phyloP scores from a whole-genome alignment of 495 filamentous ascomycete genomes.

The Penicillium herquei region DNA sequence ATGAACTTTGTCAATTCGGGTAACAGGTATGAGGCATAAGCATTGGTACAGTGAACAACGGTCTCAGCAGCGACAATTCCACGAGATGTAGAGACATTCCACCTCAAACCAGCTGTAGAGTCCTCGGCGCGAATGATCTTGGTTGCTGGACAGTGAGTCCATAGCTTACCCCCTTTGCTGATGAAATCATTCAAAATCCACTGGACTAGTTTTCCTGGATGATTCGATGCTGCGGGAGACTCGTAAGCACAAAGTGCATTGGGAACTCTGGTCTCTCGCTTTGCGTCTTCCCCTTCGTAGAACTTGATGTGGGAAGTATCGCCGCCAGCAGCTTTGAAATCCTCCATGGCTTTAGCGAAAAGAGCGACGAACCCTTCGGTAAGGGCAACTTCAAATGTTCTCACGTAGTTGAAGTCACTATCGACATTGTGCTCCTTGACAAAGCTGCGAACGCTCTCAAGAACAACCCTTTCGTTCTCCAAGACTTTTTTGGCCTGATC shows the following conservation, averaged over 20 bases:
- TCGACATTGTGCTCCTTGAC: conserved; percentile 4
- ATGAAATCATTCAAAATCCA: conserved; percentile 16
- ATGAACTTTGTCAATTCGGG: conserved; percentile 8
- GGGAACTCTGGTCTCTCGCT: conserved; percentile 1
- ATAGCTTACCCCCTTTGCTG: conserved; percentile 7
- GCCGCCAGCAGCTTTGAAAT: conserved; percentile 10
- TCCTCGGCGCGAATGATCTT: neutral
- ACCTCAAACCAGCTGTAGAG: neutral
- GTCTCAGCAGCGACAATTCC: conserved; percentile 6
- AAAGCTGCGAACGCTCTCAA: conserved; percentile 4
- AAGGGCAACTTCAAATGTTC: conserved; percentile 6
- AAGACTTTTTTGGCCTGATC: conserved; percentile 13
- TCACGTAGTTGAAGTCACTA: conserved; percentile 8
- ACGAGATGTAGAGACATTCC: conserved; percentile 11
- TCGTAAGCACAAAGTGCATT: conserved; percentile 8
- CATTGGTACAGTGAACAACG: conserved; percentile 13
- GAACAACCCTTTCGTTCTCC: conserved; percentile 7
- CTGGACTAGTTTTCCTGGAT: conserved; percentile 12
- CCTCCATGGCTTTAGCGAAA: neutral
- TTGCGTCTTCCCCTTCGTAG: conserved; percentile 9
- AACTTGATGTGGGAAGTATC: conserved; percentile 5
- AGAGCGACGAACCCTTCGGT: neutral
- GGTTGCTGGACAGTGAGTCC: conserved; percentile 14
- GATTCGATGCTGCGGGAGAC: conserved; percentile 11
- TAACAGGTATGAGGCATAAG: conserved; percentile 7